A percentile compares a stretch with the other conserved stretches of the same genome.
phyloP scores from a whole-genome alignment of 1,139 yeast genomes.

The Debaryomycetaceae sp. region DNA sequence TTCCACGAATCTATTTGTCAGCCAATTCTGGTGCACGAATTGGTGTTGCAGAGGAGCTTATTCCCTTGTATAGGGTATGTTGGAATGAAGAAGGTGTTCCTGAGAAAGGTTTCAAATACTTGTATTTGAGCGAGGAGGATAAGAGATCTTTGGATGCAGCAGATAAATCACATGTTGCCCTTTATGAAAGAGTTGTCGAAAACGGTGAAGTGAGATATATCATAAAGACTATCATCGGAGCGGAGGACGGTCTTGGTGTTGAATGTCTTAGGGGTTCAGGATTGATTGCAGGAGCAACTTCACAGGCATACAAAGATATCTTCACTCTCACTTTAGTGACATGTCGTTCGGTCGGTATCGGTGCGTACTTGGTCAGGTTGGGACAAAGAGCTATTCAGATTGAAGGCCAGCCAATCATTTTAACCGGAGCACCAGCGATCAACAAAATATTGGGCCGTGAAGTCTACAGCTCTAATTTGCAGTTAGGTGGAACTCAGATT shows the following conservation, averaged over 20 bases:
- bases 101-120: constrained; percentile 83
- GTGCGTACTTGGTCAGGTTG: constrained; percentile 94
- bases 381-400: constrained; percentile 99
- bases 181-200: constrained; percentile 79
- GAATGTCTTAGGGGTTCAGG: constrained; percentile 98
- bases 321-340: constrained; percentile 95
- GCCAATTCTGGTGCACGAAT: constrained; percentile 99
- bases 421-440: constrained; percentile 98
- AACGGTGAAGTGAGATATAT: constrained; percentile 78
- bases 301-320: constrained; percentile 94
- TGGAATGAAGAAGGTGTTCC: constrained; percentile 82
- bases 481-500: constrained; percentile 97
- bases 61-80: constrained; percentile 85
- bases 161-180: constrained; percentile 59
- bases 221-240: constrained; percentile 84
- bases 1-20: constrained; percentile 91
- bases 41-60: constrained; percentile 94
- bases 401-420: constrained; percentile 96
- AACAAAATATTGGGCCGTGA: constrained; percentile 95
- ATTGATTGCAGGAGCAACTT: constrained; percentile 96
- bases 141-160: constrained; percentile 55
- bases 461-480: constrained; percentile 93
- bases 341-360: constrained; percentile 98
- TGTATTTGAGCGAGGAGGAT: constrained; percentile 75
- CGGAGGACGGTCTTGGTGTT: constrained; percentile 96